Evolutionary conservation across 2,329 filamentous ascomycete species (phyloP).

Genomic region (Aspergillus sp.): DNA sequence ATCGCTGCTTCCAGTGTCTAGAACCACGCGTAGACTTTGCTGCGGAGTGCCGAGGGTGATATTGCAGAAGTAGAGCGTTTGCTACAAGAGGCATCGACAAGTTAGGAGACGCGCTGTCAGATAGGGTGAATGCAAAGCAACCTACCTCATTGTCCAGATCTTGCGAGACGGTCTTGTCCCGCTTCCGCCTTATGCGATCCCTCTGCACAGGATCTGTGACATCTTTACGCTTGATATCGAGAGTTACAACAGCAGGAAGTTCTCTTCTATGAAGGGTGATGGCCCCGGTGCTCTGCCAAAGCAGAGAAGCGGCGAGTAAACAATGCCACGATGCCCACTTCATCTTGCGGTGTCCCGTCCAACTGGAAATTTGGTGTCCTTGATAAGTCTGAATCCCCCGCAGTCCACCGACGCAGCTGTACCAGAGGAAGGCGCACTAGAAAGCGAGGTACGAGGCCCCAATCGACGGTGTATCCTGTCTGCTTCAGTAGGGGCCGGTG

Average conservation of each 20-base stretch:
- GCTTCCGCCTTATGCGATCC: slow-evolving; percentile 46
- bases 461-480: too few relatives aligned
- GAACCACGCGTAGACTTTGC: slow-evolving; percentile 54
- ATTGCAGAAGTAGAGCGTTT: slow-evolving; percentile 60
- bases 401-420: too few relatives aligned
- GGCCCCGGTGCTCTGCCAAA: slow-evolving; percentile 14
- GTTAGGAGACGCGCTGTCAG: background rate
- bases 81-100: slow-evolving; percentile 20
- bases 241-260: slow-evolving; percentile 46
- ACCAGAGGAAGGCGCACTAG: too few relatives aligned
- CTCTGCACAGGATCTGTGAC: slow-evolving; percentile 45
- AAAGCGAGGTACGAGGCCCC: too few relatives aligned
- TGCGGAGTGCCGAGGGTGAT: slow-evolving; percentile 56
- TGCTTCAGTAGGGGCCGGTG: background rate
- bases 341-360: background rate
- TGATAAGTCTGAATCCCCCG: background rate
- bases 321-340: slow-evolving; percentile 7
- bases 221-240: slow-evolving; percentile 51
- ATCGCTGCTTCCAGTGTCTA: slow-evolving; percentile 64
- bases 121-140: background rate
- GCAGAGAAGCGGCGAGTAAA: slow-evolving; percentile 15
- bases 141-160: slow-evolving; percentile 54
- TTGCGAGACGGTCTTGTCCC: slow-evolving; percentile 40
- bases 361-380: background rate
- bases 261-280: slow-evolving; percentile 33